These are phyloP conservation scores for Tetracladium setigerum DNA, from an alignment of 495 filamentous ascomycete species.

Conservation along the genomic window DNA sequence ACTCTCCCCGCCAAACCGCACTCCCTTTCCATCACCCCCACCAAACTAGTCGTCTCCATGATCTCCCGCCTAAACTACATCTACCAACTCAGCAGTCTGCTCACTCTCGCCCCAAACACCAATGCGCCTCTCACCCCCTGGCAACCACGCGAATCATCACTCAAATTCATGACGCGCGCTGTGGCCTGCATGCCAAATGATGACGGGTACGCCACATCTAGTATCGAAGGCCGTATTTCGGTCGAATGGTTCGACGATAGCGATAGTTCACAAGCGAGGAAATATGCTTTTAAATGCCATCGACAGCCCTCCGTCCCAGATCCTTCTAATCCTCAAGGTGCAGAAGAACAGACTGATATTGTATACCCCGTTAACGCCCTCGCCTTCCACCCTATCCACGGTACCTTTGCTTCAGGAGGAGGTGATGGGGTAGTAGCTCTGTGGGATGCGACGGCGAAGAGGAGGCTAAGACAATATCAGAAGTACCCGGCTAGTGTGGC, in stretches of 20 bases:
- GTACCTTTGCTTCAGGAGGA: conserved; percentile 88
- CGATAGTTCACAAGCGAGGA: conserved; percentile 73
- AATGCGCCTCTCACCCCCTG: conserved; percentile 57
- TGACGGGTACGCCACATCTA: conserved; percentile 78
- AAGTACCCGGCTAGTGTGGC: conserved; percentile 72
- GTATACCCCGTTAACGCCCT: conserved; percentile 95
- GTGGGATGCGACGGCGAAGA: conserved; percentile 91
- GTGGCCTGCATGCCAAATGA: conserved; percentile 97
- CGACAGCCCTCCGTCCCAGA: conserved; percentile 44
- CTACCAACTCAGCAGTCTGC: conserved; percentile 74
- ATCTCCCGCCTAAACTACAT: conserved; percentile 84
- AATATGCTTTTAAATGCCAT: conserved; percentile 99
- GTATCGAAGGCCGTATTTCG: conserved; percentile 88
- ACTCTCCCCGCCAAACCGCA: conserved; percentile 77
- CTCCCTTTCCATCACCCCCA: conserved; percentile 70
- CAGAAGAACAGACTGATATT: conserved; percentile 61
- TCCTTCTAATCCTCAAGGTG: conserved; percentile 26
- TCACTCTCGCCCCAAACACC: conserved; percentile 42
- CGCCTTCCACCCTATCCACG: conserved; percentile 82
- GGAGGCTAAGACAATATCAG: conserved; percentile 85
- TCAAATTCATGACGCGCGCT: conserved; percentile 93
- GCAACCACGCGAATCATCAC: conserved; percentile 81
- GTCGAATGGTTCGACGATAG: conserved; percentile 97
- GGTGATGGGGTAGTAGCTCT: conserved; percentile 92
- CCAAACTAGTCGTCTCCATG: conserved; percentile 92